Evolutionary conservation across 805 yeast genomes (phyloP), one percentile per base, ranked within the genome.

Genomic region (Saturnispora sekii): DNA sequence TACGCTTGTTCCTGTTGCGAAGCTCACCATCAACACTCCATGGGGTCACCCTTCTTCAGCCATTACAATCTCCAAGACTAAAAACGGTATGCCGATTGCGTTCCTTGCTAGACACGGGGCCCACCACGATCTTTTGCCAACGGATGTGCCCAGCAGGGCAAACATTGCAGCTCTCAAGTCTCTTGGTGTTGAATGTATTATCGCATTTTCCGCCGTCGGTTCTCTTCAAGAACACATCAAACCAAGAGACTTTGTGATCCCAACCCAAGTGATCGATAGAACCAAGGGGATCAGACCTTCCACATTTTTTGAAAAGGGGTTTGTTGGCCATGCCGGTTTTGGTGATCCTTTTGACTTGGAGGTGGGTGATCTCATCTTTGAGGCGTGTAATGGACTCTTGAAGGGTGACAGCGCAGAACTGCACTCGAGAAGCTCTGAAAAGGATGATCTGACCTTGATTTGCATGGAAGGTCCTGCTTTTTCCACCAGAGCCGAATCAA

Each of bases 401-500:
- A 72, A 72, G 37, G 81, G 79, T 31, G 68, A 67, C 26, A 76
- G 74, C 41, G 64, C 77, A 62, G 64, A 63, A 38, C 66, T 89
- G 64, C 95, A 84, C 66, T 70, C 86, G 43, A 81, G 77, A 62
- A 66, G 62, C 44, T 68, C 86, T 41, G 81, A 78, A 53, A 66
- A 66, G 31, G 79, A 76, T 47, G 97, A 90, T 57, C 67, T 84
- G 47, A 84, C 94, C 6, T 77, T 93, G 35, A 74, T 93, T 51
- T 93, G 98, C 64, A 93, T 93, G 99, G 99, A 90, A 66, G 99
- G 99, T 36, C 99, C 99, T 3, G 96, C 93, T 41, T 93, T 93
- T 65, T 81, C 94, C 33, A 93, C 98, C 11, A 76, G 99, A 53
- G 97, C 98, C 9, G 99, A 93, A 67, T 88, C 97, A 11, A 76